A percentile compares a stretch with the other conserved stretches of the same genome.
Conservation (phyloP, 2,329 filamentous ascomycete species). For the Penicillium fuscoglaucum region DNA sequence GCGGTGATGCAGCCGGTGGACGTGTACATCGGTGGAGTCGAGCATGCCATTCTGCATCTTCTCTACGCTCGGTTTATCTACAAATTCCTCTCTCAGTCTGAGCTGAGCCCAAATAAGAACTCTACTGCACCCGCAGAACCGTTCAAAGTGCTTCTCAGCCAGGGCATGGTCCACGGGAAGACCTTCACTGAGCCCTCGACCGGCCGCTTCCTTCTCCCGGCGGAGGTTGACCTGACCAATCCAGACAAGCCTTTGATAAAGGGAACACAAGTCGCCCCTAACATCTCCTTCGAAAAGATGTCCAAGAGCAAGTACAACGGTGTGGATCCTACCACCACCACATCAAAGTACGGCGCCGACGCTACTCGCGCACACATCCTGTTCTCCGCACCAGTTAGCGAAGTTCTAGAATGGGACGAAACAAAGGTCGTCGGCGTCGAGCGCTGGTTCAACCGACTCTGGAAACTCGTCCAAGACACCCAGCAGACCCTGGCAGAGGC, state of each 20-base stretch:
- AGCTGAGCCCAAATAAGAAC: slow-evolving; percentile 40
- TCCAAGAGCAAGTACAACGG: slow-evolving; percentile 94
- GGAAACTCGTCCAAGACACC: slow-evolving; percentile 55
- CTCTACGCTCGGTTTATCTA: slow-evolving; percentile 88
- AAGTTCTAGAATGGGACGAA: slow-evolving; percentile 86
- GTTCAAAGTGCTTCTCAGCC: slow-evolving; percentile 78
- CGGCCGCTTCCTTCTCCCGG: slow-evolving; percentile 73
- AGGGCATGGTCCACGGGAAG: slow-evolving; percentile 91
- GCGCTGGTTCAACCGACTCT: slow-evolving; percentile 72
- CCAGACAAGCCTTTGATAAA: slow-evolving; percentile 61
- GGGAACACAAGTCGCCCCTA: slow-evolving; percentile 59
- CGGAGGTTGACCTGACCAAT: slow-evolving; percentile 67
- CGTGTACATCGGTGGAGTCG: slow-evolving; percentile 84
- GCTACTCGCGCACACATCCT: slow-evolving; percentile 82
- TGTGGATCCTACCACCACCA: slow-evolving; percentile 74
- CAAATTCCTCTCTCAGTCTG: slow-evolving; percentile 69
- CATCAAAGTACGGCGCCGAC: slow-evolving; percentile 76
- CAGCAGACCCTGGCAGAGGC: slow-evolving; percentile 27
- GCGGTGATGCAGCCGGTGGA: slow-evolving; percentile 68
- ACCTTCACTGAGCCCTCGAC: slow-evolving; percentile 74
- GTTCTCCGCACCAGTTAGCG: slow-evolving; percentile 81
- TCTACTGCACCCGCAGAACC: slow-evolving; percentile 61
- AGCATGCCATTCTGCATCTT: slow-evolving; percentile 87
- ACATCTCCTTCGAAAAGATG: slow-evolving; percentile 82
- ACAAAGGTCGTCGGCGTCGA: slow-evolving; percentile 77